These are phyloP conservation scores for Alnus rubra DNA, from an alignment of 306 rosid species.

Conservation along the genomic window DNA sequence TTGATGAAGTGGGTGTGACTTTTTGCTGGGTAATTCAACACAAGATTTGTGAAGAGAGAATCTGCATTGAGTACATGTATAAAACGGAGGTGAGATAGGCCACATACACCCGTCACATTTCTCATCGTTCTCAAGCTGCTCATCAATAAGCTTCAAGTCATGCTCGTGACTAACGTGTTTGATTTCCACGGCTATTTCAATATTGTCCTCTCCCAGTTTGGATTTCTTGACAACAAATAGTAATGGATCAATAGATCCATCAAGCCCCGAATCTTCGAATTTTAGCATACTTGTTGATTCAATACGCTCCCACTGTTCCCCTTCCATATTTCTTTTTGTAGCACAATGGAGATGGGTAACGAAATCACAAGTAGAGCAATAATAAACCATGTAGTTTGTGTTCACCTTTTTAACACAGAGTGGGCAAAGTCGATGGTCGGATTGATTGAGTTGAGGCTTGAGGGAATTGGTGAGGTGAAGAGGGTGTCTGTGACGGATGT, in stretches of 20 bases:
- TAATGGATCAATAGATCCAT: not conserved
- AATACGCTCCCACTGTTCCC: no score
- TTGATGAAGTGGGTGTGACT: not conserved
- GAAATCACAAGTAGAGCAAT: not conserved
- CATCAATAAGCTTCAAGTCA: not conserved
- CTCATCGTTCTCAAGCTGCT: no score
- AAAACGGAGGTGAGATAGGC: not conserved
- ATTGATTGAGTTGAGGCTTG: not conserved
- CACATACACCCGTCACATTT: not conserved
- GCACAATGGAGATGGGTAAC: not conserved
- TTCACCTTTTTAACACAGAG: not conserved
- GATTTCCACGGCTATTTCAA: not conserved
- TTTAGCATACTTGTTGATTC: not conserved
- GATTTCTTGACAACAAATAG: not conserved
- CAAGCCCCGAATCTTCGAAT: not conserved
- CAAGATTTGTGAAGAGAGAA: not conserved
- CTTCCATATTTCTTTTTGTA: not conserved
- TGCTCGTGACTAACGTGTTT: not conserved
- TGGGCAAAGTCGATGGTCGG: not conserved
- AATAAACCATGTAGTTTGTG: not conserved
- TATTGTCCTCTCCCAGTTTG: not conserved
- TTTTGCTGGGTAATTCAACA: not conserved
- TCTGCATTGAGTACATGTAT: rapidly evolving
- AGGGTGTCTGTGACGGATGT: not conserved
- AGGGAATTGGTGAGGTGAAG: not conserved